A percentile compares a stretch with the other conserved stretches of the same genome.
Evolutionary conservation across 2,329 filamentous ascomycete species (phyloP).

Genomic region (Tolypocladium album): DNA sequence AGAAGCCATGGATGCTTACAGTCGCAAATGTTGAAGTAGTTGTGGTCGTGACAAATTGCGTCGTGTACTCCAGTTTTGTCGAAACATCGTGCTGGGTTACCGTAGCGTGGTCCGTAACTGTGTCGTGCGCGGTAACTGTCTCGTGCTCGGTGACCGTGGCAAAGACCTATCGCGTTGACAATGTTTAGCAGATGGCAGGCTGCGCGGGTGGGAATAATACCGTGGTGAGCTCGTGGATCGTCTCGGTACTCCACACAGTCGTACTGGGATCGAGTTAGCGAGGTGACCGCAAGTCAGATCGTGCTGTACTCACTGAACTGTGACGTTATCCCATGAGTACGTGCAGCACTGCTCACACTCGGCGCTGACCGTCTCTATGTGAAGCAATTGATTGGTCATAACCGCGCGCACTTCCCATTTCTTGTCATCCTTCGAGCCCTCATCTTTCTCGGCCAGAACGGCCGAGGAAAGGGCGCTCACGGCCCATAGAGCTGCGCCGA

Average conservation of each 20-base stretch:
- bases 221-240: not conserved
- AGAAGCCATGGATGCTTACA: conserved; percentile 1
- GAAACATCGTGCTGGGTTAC: conserved; percentile 5
- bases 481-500: not conserved
- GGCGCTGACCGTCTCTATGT: not conserved
- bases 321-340: not conserved
- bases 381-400: no score
- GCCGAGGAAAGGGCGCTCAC: not conserved
- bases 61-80: conserved; percentile 10
- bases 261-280: not conserved
- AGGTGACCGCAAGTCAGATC: not conserved
- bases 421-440: not conserved
- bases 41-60: conserved; percentile 9
- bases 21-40: conserved; percentile 5
- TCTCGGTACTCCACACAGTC: not conserved
- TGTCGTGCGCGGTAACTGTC: not conserved
- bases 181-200: not conserved
- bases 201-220: not conserved
- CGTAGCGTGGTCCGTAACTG: conserved; percentile 3
- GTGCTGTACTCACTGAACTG: not conserved
- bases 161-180: conserved; percentile 2
- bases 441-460: not conserved
- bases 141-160: conserved; percentile 5
- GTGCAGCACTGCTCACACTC: not conserved
- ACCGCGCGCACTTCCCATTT: not conserved